These are phyloP conservation scores for Centella asiatica DNA, from an alignment of 129 eudicot species.

Conservation along the genomic window DNA sequence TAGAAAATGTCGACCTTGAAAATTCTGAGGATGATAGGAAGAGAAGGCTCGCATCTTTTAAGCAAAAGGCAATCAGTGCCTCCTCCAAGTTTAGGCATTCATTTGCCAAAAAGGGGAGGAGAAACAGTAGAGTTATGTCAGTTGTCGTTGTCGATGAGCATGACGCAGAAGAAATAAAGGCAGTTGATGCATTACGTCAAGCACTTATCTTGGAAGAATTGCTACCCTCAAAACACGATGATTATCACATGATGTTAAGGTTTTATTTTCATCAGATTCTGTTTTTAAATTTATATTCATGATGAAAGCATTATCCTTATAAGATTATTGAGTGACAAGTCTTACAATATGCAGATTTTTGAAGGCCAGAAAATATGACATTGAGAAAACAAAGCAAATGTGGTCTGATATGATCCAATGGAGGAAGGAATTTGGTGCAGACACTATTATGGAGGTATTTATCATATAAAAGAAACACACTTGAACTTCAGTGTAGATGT, in stretches of 20 bases:
- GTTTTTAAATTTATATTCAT: too few relatives aligned
- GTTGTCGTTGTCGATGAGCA: slow-evolving; percentile 73
- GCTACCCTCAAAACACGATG: slow-evolving; percentile 85
- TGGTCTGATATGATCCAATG: slow-evolving; percentile 48
- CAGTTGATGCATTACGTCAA: slow-evolving; percentile 83
- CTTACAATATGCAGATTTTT: slow-evolving; percentile 24
- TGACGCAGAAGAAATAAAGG: slow-evolving; percentile 73
- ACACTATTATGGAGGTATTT: slow-evolving; percentile 7
- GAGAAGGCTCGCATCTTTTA: slow-evolving; percentile 56
- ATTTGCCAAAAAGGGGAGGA: slow-evolving; percentile 56
- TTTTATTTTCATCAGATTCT: neutral
- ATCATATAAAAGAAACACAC: neutral
- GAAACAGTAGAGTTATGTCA: slow-evolving; percentile 53
- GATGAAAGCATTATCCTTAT: neutral
- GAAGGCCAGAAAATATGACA: slow-evolving; percentile 45
- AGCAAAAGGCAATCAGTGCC: slow-evolving; percentile 64
- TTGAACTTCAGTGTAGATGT: neutral
- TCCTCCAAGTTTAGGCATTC: slow-evolving; percentile 76
- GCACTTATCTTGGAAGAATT: slow-evolving; percentile 66
- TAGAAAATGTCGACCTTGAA: slow-evolving; percentile 52
- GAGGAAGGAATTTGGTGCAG: slow-evolving; percentile 14
- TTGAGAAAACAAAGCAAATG: slow-evolving; percentile 52
- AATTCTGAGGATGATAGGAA: slow-evolving; percentile 70
- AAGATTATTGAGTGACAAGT: neutral
- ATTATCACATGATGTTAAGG: slow-evolving; percentile 84